Percentiles rank a stretch among this genome's conserved stretches.
These are phyloP conservation scores for Eucalyptus curtisii DNA, from an alignment of 345 rosid genomes.

Conservation along the genomic window DNA sequence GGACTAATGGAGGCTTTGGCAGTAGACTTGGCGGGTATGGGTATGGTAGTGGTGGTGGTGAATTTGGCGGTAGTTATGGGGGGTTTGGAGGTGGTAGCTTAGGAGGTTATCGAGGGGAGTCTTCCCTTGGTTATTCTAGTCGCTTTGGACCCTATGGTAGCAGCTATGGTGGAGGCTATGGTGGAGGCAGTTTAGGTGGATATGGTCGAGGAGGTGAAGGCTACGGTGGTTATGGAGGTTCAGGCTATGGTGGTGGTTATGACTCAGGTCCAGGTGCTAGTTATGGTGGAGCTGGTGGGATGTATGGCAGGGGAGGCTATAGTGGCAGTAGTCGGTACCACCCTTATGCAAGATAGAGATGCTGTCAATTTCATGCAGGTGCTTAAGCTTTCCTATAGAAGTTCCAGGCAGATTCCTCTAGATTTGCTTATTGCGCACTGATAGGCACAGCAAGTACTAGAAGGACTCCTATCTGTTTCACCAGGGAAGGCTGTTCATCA, in stretches of 20 bases:
- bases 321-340: constrained; percentile 94
- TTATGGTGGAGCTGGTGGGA: constrained; percentile 73
- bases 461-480: neutral
- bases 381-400: constrained; percentile 31
- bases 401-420: constrained; percentile 26
- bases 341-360: constrained; percentile 78
- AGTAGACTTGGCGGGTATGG: constrained; percentile 55
- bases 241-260: constrained; percentile 62
- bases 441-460: constrained; percentile 19
- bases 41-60: constrained; percentile 54
- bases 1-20: constrained; percentile 39
- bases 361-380: constrained; percentile 14
- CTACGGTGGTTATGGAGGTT: constrained; percentile 32
- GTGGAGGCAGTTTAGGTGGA: constrained; percentile 52
- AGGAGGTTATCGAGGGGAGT: constrained; percentile 64
- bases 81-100: constrained; percentile 40
- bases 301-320: constrained; percentile 85
- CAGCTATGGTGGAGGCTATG: constrained; percentile 67
- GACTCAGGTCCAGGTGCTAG: constrained; percentile 79
- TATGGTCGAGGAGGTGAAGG: constrained; percentile 61
- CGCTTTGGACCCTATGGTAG: constrained; percentile 79
- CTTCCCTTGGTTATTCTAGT: constrained; percentile 84
- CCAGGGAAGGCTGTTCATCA: neutral
- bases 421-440: constrained; percentile 13
- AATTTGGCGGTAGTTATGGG: constrained; percentile 68